phyloP scores from a whole-genome alignment of 768 basidiomycete species.

The Neoboletus subvelutipes region DNA sequence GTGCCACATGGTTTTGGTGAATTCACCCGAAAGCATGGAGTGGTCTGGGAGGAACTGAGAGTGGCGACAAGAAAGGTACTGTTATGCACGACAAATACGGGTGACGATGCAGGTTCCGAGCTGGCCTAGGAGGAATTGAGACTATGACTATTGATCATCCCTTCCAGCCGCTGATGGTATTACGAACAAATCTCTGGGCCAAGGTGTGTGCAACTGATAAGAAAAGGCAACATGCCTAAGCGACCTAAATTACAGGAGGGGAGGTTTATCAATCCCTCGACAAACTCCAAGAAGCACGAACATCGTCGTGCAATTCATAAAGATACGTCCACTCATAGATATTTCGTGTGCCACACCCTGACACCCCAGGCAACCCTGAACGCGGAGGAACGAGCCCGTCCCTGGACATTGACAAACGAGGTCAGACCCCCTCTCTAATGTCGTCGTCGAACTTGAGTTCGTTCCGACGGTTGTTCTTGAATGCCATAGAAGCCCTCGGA shows the following conservation, averaged over 20 bases:
- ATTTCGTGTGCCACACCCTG: no score
- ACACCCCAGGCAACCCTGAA: not conserved
- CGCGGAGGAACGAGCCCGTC: not conserved
- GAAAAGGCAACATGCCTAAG: not conserved
- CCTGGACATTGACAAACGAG: not conserved
- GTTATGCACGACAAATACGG: no score
- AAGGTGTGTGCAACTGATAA: no score
- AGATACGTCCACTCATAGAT: not conserved
- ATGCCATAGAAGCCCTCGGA: not conserved
- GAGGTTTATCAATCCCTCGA: not conserved
- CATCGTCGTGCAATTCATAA: not conserved
- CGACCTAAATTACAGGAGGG: not conserved
- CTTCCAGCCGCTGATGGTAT: no score
- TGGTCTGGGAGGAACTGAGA: no score
- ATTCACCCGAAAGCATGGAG: no score
- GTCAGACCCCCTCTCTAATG: not conserved
- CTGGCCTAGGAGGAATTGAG: no score
- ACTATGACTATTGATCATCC: no score
- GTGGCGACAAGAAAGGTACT: no score
- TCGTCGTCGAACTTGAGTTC: not conserved
- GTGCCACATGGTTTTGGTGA: no score
- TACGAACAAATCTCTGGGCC: no score
- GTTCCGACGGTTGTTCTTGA: conserved; percentile 14
- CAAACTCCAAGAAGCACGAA: not conserved
- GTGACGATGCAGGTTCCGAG: no score